These are phyloP conservation scores for Bipolaris bicolor DNA, from an alignment of 2,329 filamentous ascomycete species.

Conservation along the genomic window DNA sequence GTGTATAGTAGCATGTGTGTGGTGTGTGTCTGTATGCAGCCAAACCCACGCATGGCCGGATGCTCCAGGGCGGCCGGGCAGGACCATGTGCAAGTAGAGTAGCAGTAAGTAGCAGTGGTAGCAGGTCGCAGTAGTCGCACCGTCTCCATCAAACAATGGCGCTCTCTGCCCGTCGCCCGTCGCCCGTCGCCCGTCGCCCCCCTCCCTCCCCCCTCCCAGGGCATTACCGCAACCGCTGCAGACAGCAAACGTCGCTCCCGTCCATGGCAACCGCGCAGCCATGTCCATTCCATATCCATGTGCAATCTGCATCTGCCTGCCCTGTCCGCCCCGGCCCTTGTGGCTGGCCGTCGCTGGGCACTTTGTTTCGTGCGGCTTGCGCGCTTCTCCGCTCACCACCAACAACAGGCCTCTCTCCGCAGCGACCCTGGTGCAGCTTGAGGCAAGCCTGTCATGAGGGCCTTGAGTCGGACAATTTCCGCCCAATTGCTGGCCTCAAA, in stretches of 20 bases:
- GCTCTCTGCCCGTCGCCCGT: background rate
- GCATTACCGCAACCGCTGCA: conserved; percentile 27
- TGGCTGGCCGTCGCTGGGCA: conserved; percentile 5
- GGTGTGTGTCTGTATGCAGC: background rate
- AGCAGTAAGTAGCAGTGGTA: too few relatives aligned
- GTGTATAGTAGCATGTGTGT: background rate
- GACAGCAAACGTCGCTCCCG: conserved; percentile 33
- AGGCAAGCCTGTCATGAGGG: conserved; percentile 19
- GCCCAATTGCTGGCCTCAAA: conserved; percentile 30
- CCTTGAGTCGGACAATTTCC: conserved; percentile 34
- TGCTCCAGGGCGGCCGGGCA: conserved; percentile 18
- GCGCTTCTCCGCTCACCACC: conserved; percentile 27
- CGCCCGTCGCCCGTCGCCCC: background rate
- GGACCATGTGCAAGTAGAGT: background rate
- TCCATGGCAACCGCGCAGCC: conserved; percentile 4
- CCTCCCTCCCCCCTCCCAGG: background rate
- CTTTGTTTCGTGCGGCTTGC: conserved; percentile 28
- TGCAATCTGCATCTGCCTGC: background rate
- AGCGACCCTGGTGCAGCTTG: conserved; percentile 8
- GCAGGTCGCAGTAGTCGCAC: background rate
- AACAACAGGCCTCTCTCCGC: conserved; percentile 1
- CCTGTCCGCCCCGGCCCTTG: background rate
- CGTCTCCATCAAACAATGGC: conserved; percentile 21
- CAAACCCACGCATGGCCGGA: conserved; percentile 1
- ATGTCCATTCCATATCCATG: background rate